phyloP scores from a whole-genome alignment of 768 basidiomycete genomes.

The Tylopilus subfusipes region DNA sequence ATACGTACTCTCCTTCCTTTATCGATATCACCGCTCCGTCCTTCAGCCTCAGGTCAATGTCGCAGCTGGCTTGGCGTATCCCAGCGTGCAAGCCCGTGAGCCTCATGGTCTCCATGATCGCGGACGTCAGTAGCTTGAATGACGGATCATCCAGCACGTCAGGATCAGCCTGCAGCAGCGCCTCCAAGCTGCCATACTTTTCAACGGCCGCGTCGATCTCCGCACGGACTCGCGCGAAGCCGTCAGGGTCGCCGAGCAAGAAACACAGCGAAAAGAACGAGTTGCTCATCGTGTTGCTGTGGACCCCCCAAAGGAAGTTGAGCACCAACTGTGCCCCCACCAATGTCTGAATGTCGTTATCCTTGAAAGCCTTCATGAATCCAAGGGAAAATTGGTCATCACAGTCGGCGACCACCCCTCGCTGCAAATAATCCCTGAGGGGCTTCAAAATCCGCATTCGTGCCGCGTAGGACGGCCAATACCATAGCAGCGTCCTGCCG shows the following conservation, averaged over 20 bases:
- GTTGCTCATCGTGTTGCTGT: constrained; percentile 22
- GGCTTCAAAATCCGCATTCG: constrained; percentile 5
- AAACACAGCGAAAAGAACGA: constrained; percentile 17
- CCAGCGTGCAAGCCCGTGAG: constrained; percentile 17
- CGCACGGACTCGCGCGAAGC: constrained; percentile 41
- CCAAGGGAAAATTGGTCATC: constrained; percentile 6
- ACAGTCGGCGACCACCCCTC: background rate
- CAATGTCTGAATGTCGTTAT: constrained; percentile 12
- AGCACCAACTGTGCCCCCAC: constrained; percentile 20
- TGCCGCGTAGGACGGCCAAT: constrained; percentile 15
- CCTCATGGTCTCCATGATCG: constrained; percentile 27
- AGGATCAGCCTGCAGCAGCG: constrained; percentile 10
- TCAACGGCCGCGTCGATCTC: constrained; percentile 39
- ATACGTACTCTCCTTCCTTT: constrained; percentile 20
- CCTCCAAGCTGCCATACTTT: constrained; percentile 11
- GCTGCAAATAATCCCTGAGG: constrained; percentile 14
- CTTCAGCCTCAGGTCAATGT: constrained; percentile 15
- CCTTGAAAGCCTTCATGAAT: constrained; percentile 18
- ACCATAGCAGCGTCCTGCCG: constrained; percentile 8
- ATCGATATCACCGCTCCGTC: constrained; percentile 10
- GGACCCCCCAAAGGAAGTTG: constrained; percentile 20
- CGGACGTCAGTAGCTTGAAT: constrained; percentile 22
- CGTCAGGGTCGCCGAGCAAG: constrained; percentile 42
- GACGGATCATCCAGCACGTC: constrained; percentile 15
- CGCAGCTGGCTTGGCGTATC: constrained; percentile 13